A percentile compares a stretch with the other conserved stretches of the same genome.
Evolutionary conservation across 2,329 filamentous ascomycete genomes (phyloP).

Genomic region (Lecanosticta acicola): DNA sequence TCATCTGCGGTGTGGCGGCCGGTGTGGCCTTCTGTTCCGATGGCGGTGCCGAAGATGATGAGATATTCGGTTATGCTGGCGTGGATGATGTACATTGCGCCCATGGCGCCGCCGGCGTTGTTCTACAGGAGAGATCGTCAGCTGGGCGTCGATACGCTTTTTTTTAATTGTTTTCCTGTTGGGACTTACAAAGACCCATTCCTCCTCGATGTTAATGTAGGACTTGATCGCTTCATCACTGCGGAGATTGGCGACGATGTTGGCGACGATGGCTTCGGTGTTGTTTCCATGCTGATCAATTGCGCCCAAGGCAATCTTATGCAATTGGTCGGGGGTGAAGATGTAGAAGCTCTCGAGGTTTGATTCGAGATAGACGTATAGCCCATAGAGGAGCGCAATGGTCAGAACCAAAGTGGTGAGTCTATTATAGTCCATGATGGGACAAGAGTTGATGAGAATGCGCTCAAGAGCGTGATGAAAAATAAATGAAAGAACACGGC

Average conservation of each 20-base stretch:
- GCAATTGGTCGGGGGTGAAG: slow-evolving; percentile 63
- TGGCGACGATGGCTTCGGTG: slow-evolving; percentile 61
- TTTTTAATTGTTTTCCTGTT: not conserved
- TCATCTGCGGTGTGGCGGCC: slow-evolving; percentile 88
- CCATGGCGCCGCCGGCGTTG: slow-evolving; percentile 88
- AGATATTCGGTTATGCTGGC: slow-evolving; percentile 85
- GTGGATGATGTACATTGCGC: slow-evolving; percentile 84
- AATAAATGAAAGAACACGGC: not conserved
- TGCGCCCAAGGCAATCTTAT: slow-evolving; percentile 61
- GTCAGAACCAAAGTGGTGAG: slow-evolving; percentile 51
- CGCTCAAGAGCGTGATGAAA: not conserved
- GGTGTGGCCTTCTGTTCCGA: slow-evolving; percentile 82
- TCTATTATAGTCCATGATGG: slow-evolving; percentile 3
- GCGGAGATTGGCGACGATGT: slow-evolving; percentile 64
- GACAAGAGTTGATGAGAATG: not conserved
- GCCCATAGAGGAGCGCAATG: slow-evolving; percentile 49
- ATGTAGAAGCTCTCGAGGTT: slow-evolving; percentile 60
- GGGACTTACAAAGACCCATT: slow-evolving; percentile 63
- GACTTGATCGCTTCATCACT: slow-evolving; percentile 6
- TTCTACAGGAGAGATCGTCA: slow-evolving; percentile 44
- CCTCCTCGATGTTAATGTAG: slow-evolving; percentile 58
- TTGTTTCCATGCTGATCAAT: slow-evolving; percentile 68
- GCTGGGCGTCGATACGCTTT: not conserved
- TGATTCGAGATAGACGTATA: slow-evolving; percentile 54
- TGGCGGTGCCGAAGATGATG: slow-evolving; percentile 77